phyloP scores from a whole-genome alignment of 805 yeast species.

The Yamadazyma phyllophila region DNA sequence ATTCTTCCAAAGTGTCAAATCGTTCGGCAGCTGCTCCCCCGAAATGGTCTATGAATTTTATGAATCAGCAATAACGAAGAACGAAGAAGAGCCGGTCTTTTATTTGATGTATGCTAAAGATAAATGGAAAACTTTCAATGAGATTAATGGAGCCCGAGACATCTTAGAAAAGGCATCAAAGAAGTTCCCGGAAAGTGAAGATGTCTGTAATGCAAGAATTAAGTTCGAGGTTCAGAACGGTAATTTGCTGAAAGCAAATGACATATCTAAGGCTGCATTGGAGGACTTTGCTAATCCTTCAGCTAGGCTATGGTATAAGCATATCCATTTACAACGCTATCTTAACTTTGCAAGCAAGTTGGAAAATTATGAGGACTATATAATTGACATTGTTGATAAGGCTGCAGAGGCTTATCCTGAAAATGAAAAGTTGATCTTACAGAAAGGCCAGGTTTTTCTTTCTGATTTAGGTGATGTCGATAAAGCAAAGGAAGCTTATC shows the following conservation, averaged over 20 bases:
- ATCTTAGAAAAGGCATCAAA: constrained; percentile 51
- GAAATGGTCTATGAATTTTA: constrained; percentile 35
- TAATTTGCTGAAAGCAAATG: constrained; percentile 40
- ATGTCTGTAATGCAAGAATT: constrained; percentile 69
- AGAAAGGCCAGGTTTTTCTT: constrained; percentile 56
- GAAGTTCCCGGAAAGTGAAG: constrained; percentile 45
- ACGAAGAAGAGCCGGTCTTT: constrained; percentile 51
- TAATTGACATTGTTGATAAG: constrained; percentile 30
- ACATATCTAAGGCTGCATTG: constrained; percentile 23
- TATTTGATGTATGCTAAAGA: constrained; percentile 74
- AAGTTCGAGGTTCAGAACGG: constrained; percentile 54
- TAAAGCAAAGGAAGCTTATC: constrained; percentile 42
- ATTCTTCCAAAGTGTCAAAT: constrained; percentile 35
- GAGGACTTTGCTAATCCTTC: constrained; percentile 19
- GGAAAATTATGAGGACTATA: constrained; percentile 3
- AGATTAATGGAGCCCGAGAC: constrained; percentile 50
- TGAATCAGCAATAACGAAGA: constrained; percentile 49
- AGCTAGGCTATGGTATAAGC: constrained; percentile 61
- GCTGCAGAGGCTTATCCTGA: constrained; percentile 52
- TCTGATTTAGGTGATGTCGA: constrained; percentile 19
- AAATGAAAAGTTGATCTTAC: constrained; percentile 55
- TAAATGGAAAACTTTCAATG: constrained; percentile 49
- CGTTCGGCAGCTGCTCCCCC: background rate
- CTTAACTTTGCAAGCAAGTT: constrained; percentile 6
- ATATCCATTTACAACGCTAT: constrained; percentile 27